phyloP scores from a whole-genome alignment of 495 filamentous ascomycete genomes.

The Talaromyces thailandensis region DNA sequence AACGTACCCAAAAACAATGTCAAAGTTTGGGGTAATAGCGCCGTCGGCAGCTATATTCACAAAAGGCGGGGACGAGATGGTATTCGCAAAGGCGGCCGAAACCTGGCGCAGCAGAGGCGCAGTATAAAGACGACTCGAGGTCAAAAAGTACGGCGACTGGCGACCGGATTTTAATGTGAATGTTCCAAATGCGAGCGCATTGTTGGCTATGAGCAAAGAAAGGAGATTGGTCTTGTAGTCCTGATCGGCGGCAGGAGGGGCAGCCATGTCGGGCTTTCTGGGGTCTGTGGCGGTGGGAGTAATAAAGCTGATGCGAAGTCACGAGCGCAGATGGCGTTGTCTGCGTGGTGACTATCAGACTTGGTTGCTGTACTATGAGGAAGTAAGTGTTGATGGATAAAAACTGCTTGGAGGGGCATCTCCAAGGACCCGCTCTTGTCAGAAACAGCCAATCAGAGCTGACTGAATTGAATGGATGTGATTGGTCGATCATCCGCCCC shows the following conservation, averaged over 20 bases:
- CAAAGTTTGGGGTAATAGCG: constrained; percentile 11
- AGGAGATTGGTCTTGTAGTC: constrained; percentile 64
- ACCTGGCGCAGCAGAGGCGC: constrained; percentile 65
- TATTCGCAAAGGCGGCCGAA: constrained; percentile 68
- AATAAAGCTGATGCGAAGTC: neutral
- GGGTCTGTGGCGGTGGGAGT: neutral
- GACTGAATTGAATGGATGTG: neutral
- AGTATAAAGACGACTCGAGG: constrained; percentile 77
- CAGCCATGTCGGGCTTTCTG: constrained; percentile 1
- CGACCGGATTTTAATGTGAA: constrained; percentile 89
- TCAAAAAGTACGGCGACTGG: constrained; percentile 97
- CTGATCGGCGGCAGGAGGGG: constrained; percentile 21
- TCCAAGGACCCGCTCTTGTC: neutral
- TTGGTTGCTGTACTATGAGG: no score
- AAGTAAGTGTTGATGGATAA: neutral
- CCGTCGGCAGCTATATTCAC: constrained; percentile 26
- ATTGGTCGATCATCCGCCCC: neutral
- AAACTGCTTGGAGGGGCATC: neutral
- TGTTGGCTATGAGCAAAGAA: constrained; percentile 56
- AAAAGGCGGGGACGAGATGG: constrained; percentile 45
- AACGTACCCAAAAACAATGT: constrained; percentile 13
- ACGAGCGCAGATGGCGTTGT: neutral
- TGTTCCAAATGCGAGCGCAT: constrained; percentile 78
- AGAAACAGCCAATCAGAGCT: neutral
- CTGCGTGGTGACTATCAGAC: neutral